These are phyloP conservation scores for Hansenula sp. DNA, from an alignment of 1,139 yeast genomes.

Conservation along the genomic window DNA sequence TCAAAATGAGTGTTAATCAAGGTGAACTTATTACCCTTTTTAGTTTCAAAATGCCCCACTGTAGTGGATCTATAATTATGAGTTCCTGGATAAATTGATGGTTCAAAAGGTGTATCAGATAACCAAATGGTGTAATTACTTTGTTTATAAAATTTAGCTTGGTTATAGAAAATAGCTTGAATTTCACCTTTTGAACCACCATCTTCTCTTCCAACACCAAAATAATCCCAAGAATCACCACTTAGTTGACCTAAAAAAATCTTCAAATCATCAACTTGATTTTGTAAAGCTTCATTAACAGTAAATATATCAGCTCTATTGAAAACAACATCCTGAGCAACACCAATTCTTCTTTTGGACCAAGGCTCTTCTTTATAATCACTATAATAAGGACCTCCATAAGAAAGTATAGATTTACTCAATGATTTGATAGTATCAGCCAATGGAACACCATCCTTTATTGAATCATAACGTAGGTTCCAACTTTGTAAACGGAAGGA, in stretches of 20 bases:
- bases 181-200: slow-evolving; percentile 41
- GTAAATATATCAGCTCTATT: slow-evolving; percentile 27
- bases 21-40: slow-evolving; percentile 27
- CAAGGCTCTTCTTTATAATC: slow-evolving; percentile 25
- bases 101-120: slow-evolving; percentile 36
- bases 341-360: slow-evolving; percentile 27
- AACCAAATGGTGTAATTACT: slow-evolving; percentile 42
- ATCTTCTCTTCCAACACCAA: slow-evolving; percentile 48
- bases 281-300: slow-evolving; percentile 27
- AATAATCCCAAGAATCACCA: slow-evolving; percentile 33
- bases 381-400: slow-evolving; percentile 19
- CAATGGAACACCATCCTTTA: slow-evolving; percentile 15
- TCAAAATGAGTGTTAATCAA: slow-evolving; percentile 43
- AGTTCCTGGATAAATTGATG: slow-evolving; percentile 42
- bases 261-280: slow-evolving; percentile 26
- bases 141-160: slow-evolving; percentile 28
- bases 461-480: slow-evolving; percentile 24
- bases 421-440: slow-evolving; percentile 14
- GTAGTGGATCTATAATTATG: slow-evolving; percentile 41
- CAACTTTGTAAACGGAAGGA: neutral
- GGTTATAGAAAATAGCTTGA: slow-evolving; percentile 40
- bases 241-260: slow-evolving; percentile 6
- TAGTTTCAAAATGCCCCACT: slow-evolving; percentile 29
- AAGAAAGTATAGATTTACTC: neutral
- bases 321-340: slow-evolving; percentile 28